A percentile compares a stretch with the other conserved stretches of the same genome.
Conservation (phyloP, 805 yeast genomes). For the Zygosaccharomyces siamensis region DNA sequence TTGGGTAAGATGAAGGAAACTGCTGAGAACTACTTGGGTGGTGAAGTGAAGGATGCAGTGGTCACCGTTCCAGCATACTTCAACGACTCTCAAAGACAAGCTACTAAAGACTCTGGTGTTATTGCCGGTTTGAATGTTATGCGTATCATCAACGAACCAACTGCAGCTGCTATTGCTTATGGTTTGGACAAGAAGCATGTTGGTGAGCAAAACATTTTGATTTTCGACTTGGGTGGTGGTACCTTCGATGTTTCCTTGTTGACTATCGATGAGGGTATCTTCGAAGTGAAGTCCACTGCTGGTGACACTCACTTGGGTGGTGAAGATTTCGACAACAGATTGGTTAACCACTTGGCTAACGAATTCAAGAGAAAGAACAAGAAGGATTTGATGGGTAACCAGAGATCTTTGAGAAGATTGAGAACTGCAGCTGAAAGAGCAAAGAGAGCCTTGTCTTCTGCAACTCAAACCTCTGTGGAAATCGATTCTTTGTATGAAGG, state of each 20-base stretch:
- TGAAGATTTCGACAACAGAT: conserved; percentile 94
- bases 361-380: conserved; percentile 96
- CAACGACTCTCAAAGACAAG: conserved; percentile 97
- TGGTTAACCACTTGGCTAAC: conserved; percentile 82
- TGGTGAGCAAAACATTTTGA: conserved; percentile 81
- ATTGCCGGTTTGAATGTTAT: conserved; percentile 93
- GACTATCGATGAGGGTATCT: conserved; percentile 92
- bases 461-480: conserved; percentile 92
- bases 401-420: conserved; percentile 93
- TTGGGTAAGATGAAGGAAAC: conserved; percentile 84
- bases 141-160: conserved; percentile 95
- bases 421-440: conserved; percentile 99
- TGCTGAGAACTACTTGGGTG: conserved; percentile 84
- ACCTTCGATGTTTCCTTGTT: conserved; percentile 93
- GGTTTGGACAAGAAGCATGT: conserved; percentile 77
- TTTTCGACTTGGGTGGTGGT: conserved; percentile 97
- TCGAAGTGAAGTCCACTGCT: conserved; percentile 87
- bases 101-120: conserved; percentile 95
- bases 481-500: conserved; percentile 94
- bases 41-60: conserved; percentile 80
- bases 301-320: conserved; percentile 84
- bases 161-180: conserved; percentile 96
- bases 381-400: conserved; percentile 84
- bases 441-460: conserved; percentile 94
- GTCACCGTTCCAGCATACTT: conserved; percentile 96